phyloP scores from a whole-genome alignment of 2,329 filamentous ascomycete species.

The Scedosporium minutisporum region DNA sequence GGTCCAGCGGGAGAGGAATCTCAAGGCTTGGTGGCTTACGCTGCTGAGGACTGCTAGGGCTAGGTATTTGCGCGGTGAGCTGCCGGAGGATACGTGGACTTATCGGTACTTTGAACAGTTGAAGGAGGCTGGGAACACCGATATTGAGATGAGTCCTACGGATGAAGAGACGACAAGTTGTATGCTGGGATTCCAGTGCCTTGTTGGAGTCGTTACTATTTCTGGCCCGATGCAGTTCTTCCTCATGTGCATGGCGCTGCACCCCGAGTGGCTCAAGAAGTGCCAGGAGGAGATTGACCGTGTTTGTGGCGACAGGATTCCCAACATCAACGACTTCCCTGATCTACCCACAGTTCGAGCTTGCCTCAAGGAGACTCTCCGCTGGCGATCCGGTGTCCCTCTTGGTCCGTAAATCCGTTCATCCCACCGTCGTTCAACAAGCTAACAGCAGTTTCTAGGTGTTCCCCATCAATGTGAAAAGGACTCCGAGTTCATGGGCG shows the following conservation, averaged over 20 bases:
- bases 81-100: conserved; percentile 36
- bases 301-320: conserved; percentile 44
- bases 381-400: conserved; percentile 48
- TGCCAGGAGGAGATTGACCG: conserved; percentile 48
- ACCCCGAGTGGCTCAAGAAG: conserved; percentile 42
- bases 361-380: conserved; percentile 47
- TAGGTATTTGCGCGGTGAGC: conserved; percentile 27
- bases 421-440: background rate
- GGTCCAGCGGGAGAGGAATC: conserved; percentile 29
- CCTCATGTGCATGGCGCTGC: conserved; percentile 40
- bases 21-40: conserved; percentile 36
- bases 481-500: conserved; percentile 35
- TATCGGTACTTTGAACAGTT: conserved; percentile 38
- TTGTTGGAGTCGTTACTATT: conserved; percentile 41
- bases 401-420: conserved; percentile 25
- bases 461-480: conserved; percentile 39
- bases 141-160: conserved; percentile 28
- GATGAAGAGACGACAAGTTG: conserved; percentile 38
- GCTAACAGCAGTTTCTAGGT: conserved; percentile 13
- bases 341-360: conserved; percentile 43
- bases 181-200: conserved; percentile 41
- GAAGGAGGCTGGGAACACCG: conserved; percentile 25
- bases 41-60: conserved; percentile 31
- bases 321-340: conserved; percentile 37
- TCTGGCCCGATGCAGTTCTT: conserved; percentile 41